Base-by-base conservation (phyloP, 2,329 filamentous ascomycete genomes). In the Colletotrichum navitas region DNA sequence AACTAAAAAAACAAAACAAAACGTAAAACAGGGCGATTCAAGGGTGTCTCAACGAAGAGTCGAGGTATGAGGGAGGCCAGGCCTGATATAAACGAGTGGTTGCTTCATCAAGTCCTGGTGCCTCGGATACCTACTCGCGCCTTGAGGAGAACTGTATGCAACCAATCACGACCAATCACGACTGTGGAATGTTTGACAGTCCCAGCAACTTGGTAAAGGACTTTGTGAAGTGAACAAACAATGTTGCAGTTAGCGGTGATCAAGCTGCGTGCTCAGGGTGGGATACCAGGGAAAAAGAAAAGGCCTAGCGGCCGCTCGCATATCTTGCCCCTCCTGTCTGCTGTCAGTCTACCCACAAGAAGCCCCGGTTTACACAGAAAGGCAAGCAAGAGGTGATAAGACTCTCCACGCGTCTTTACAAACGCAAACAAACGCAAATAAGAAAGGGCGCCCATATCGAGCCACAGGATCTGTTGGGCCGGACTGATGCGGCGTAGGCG, bases 101-200 rank as follows among this genome's bases (percentile, higher is more conserved):
- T 64, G 65, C 69, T 68, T 55, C 54, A 5, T 55, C 54, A 49
- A 39, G 29, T 14, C 29, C 12, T 16, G 47, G 34, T 68, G 69
- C 68, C 69, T 71, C 65, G 60, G 69, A 68, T 51, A 60, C 59
- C 45, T 68, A n/a, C 54, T 54, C 32, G 47, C 45, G 36, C 54
- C 47, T 69, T 54, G 45, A 64, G 21, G 14, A n/a, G 52, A 63
- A 54, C 11, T 8, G 7, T 41, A 64, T 8, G 45, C 18, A 41
- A 24, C 69, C 65, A 69, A 68, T 43, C 59, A 55, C 52, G 69
- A 24, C 69, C 65, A 69, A 68, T 43, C 59, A 55, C 52, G 69
- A 58, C 59, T 55, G 54, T 68, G 52, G 39, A 43, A 49, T 34
- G 65, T 71, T 60, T n/a, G 43, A 55, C 52, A 5, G 54, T 60